Evolutionary conservation across 148 eudicot genomes (phyloP).

Genomic region (Heliamphora exappendiculata): DNA sequence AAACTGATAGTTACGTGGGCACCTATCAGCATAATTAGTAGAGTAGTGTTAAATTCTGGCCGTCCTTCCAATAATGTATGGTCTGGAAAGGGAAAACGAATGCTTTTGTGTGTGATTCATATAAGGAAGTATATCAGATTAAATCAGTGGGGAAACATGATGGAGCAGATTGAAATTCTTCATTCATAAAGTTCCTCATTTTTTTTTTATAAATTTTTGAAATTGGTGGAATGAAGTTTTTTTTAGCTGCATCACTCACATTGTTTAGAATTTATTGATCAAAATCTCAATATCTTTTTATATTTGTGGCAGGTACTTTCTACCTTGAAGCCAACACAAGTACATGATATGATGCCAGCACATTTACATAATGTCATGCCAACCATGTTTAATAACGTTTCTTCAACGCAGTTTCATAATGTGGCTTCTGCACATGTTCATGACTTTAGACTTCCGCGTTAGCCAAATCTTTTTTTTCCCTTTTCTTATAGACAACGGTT

Average conservation of each 20-base stretch:
- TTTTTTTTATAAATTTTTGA: not conserved
- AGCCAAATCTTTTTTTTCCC: constrained; percentile 2
- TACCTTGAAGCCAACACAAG: constrained; percentile 15
- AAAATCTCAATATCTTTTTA: not conserved
- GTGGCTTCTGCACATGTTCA: constrained; percentile 14
- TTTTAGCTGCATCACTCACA: constrained; percentile 13
- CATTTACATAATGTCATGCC: constrained; percentile 22
- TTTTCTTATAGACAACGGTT: not conserved
- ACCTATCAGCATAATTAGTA: not conserved
- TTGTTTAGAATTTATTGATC: not conserved
- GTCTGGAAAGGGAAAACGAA: not conserved
- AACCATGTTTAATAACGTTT: constrained; percentile 18
- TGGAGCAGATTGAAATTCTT: not conserved
- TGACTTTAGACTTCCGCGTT: constrained; percentile 15
- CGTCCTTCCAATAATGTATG: not conserved
- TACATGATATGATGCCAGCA: constrained; percentile 20
- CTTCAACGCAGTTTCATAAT: constrained; percentile 21
- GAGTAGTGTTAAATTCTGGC: not conserved
- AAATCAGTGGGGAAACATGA: not conserved
- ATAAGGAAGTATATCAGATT: not conserved
- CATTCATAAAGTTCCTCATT: too few species aligned
- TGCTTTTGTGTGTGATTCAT: not conserved
- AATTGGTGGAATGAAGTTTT: not conserved
- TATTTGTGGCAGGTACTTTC: constrained; percentile 20
- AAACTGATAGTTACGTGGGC: not conserved